These are phyloP conservation scores for Coemansia sp. DNA, from an alignment of 192 early-diverging fungal species.

Conservation along the genomic window DNA sequence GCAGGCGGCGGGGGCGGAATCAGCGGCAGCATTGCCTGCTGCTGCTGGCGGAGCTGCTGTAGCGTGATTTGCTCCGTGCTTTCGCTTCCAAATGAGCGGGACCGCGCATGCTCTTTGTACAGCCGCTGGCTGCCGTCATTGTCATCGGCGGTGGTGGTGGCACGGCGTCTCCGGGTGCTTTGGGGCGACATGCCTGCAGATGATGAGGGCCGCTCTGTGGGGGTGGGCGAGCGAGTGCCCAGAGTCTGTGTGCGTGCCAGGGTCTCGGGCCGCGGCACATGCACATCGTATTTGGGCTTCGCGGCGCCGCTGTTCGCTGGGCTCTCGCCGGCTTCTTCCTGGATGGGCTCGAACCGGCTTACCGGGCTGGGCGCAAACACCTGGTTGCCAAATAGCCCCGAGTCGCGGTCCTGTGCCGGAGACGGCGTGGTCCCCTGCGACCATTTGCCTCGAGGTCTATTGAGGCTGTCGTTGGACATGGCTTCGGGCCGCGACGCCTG, in stretches of 20 bases:
- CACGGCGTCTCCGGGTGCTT: slow-evolving; percentile 17
- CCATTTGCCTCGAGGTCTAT: slow-evolving; percentile 22
- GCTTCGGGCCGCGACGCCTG: slow-evolving; percentile 33
- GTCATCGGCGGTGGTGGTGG: slow-evolving; percentile 10
- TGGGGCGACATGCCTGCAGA: slow-evolving; percentile 4
- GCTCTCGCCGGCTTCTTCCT: slow-evolving; percentile 29
- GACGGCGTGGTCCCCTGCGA: slow-evolving; percentile 40
- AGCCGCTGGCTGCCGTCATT: not conserved
- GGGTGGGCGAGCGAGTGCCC: slow-evolving; percentile 35
- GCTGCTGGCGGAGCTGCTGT: slow-evolving; percentile 27
- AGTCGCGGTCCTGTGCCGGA: slow-evolving; percentile 35
- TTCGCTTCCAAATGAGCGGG: slow-evolving; percentile 45
- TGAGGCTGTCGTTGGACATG: not conserved
- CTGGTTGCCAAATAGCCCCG: slow-evolving; percentile 46
- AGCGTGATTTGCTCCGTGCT: slow-evolving; percentile 30
- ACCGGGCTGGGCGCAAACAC: slow-evolving; percentile 22
- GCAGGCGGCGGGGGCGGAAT: slow-evolving; percentile 29
- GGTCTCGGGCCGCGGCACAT: slow-evolving; percentile 40
- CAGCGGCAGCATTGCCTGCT: slow-evolving; percentile 13
- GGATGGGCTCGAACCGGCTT: slow-evolving; percentile 40
- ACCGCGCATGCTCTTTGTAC: slow-evolving; percentile 16
- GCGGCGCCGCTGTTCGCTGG: not conserved
- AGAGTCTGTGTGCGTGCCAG: slow-evolving; percentile 49
- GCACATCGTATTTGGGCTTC: slow-evolving; percentile 35
- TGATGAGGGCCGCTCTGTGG: slow-evolving; percentile 12